Evolutionary conservation across 75 land plant genomes (phyloP), one percentile per base, ranked within the genome.

Genomic region (Picea glauca): DNA sequence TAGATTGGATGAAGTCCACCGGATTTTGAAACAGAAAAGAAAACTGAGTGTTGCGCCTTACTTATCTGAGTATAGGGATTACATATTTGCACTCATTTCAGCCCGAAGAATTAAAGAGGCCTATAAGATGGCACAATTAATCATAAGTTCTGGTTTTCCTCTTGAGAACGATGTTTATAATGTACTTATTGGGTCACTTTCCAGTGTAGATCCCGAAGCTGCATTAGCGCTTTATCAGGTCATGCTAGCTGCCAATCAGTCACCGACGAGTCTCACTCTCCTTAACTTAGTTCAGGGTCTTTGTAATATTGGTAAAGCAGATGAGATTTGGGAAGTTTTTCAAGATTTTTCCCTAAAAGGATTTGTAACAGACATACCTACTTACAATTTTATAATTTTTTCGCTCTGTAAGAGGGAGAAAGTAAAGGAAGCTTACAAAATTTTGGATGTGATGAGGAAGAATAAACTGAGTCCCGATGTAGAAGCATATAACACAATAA

Each of bases 31-130:
- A 79, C 88, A 78, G 86, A 91, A 91, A 80, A 85, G 91, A 77
- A 91, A 87, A 81, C 62, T 87, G 1, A 87, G 93, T 43, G 93
- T 91, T 0, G 91, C 93, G 33, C 93, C 93, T 8, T 80, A 87
- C 62, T 50, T 18, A n/a, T 81, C 65, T 35, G 93, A 89, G 9
- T 91, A 91, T 72, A 77, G 62, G 46, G 89, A 85, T 63, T 89
- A 83, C 58, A 80, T 91, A 1, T 63, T 83, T 38, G 64, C 18
- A 13, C 86, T 89, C 63, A 64, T 91, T 38, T 60, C 77, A 0
- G 91, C 85, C 75, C 78, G 79, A 61, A 65, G 81, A 75, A 78
- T 82, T 75, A 40, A 1, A 58, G 91, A 83, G 80, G 93, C 86
- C 0, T 87, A 85, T n/a, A 86, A 87, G 57, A 58, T 91, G 81